Evolutionary conservation across 1,139 yeast genomes (phyloP).

Genomic region (Ogataea hybrid): DNA sequence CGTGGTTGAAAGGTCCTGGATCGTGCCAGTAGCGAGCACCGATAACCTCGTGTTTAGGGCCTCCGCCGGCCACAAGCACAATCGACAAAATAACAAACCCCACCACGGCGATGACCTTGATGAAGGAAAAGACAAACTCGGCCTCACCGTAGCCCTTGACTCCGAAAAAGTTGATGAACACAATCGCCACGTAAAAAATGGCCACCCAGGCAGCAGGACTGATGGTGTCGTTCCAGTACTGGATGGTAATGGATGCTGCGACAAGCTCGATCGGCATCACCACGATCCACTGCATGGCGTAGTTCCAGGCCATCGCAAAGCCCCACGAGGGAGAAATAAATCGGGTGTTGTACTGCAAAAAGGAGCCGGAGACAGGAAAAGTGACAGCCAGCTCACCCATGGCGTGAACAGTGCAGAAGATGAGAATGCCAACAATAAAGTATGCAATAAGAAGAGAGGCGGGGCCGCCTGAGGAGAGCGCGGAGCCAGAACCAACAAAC

Average conservation of each 20-base stretch:
- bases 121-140: slow-evolving; percentile 54
- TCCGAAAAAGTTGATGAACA: slow-evolving; percentile 52
- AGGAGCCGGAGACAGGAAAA: slow-evolving; percentile 64
- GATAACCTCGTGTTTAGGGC: slow-evolving; percentile 48
- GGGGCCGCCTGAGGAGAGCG: slow-evolving; percentile 62
- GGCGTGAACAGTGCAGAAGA: slow-evolving; percentile 63
- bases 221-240: slow-evolving; percentile 55
- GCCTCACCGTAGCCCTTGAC: slow-evolving; percentile 62
- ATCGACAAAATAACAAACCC: slow-evolving; percentile 68
- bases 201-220: slow-evolving; percentile 62
- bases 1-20: slow-evolving; percentile 55
- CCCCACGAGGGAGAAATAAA: slow-evolving; percentile 68
- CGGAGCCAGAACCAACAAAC: slow-evolving; percentile 58
- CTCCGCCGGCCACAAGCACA: slow-evolving; percentile 63
- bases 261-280: slow-evolving; percentile 65
- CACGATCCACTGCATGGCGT: slow-evolving; percentile 61
- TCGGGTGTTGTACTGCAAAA: slow-evolving; percentile 56
- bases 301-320: slow-evolving; percentile 68
- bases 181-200: slow-evolving; percentile 54
- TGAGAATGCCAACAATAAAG: slow-evolving; percentile 40
- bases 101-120: slow-evolving; percentile 55
- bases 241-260: slow-evolving; percentile 62
- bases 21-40: slow-evolving; percentile 56
- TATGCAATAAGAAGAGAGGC: slow-evolving; percentile 56
- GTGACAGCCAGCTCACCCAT: slow-evolving; percentile 63